A percentile compares a stretch with the other conserved stretches of the same genome.
These are phyloP conservation scores for Lodderomyces jiufengensis DNA, from an alignment of 1,139 yeast species.

Conservation along the genomic window DNA sequence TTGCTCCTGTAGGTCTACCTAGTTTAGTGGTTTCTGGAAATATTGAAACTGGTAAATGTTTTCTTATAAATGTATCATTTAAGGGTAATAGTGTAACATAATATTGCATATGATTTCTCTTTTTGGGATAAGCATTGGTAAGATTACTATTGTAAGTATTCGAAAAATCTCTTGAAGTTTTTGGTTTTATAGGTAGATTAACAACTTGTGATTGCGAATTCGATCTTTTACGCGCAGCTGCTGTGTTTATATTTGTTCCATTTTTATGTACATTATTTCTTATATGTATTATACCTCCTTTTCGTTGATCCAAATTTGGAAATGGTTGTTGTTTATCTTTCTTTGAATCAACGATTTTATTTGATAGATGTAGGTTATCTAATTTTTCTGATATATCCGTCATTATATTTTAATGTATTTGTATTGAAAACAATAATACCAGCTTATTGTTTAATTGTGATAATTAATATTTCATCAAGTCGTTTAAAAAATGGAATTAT, in stretches of 20 bases:
- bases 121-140: slow-evolving; percentile 16
- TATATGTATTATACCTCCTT: slow-evolving; percentile 9
- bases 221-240: slow-evolving; percentile 28
- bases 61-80: slow-evolving; percentile 79
- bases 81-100: slow-evolving; percentile 69
- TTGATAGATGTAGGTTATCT: slow-evolving; percentile 6
- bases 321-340: slow-evolving; percentile 9
- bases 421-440: slow-evolving; percentile 7
- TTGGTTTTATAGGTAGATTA: slow-evolving; percentile 13
- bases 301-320: slow-evolving; percentile 11
- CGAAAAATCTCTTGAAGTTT: not conserved
- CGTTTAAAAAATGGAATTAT: not conserved
- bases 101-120: slow-evolving; percentile 36
- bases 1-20: slow-evolving; percentile 82
- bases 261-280: slow-evolving; percentile 6
- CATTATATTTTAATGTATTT: slow-evolving; percentile 4
- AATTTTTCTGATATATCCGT: slow-evolving; percentile 9
- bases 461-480: not conserved
- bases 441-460: slow-evolving; percentile 9
- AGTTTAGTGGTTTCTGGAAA: slow-evolving; percentile 80
- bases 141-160: not conserved
- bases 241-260: slow-evolving; percentile 2
- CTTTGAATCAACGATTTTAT: slow-evolving; percentile 1
- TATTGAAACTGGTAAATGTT: slow-evolving; percentile 74
- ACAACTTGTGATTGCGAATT: slow-evolving; percentile 39